Evolutionary conservation across 192 early-diverging fungal genomes (phyloP), one percentile per base, ranked within the genome.

Genomic region (Mortierella hygrophila): DNA sequence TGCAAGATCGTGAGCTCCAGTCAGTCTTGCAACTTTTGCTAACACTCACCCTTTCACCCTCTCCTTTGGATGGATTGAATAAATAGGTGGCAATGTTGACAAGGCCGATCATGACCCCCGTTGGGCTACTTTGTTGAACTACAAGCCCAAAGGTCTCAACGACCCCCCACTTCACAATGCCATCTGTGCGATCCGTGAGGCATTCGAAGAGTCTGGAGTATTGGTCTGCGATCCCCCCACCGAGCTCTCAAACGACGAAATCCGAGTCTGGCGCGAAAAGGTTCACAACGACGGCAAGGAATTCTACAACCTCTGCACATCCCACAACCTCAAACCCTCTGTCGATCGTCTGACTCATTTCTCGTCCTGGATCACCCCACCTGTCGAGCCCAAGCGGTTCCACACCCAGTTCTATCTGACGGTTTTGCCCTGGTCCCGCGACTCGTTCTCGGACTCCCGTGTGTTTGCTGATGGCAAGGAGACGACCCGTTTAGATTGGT

Each of bases 191-290:
- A 87, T 95, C 26, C 92, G 95, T 55, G 94, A 97, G 83, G 96
- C 97, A 1, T 94, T 93, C 80, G 97, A 97, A 83, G 97, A 97
- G 79, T 92, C 93, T 23, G 95, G 95, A 1, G 78, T 97, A 32
- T 77, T 93, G 23, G 82, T 97, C 13, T 80, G 89, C n/a, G 78
- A 89, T 10, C 82, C 92, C 40, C 80, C 80, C 13, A 77, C 79
- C 0, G 44, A 78, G 9, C 44, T 86, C 2, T 55, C 65, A 6
- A 76, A 78, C 11, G 52, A 82, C 35, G 87, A 85, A 70, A 74
- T 82, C 49, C 37, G 85, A 7, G 26, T 80, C 57, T 93, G 92
- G 93, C 82, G 93, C 42, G 74, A 90, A 10, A 79, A 81, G 54
- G 84, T 93, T 2, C 90, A 94, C 55, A 69, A 88, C 3, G 83